These are phyloP conservation scores for Austroboletus olivaceoglutinosus DNA, from an alignment of 1,284 basidiomycete genomes.

Conservation along the genomic window DNA sequence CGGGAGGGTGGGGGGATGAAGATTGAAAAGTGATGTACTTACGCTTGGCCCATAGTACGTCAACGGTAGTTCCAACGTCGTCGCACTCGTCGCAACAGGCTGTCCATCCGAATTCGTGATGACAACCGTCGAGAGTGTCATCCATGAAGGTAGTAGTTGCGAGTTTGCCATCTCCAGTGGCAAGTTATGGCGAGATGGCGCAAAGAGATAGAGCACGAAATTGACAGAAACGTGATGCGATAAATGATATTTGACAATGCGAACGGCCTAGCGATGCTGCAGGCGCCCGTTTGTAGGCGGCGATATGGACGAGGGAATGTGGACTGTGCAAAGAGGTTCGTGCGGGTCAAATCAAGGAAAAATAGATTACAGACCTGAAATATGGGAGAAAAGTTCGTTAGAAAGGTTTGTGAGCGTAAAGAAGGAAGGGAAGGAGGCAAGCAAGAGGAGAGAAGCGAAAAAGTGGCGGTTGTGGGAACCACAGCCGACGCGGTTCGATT, in stretches of 20 bases:
- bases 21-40: conserved; percentile 35
- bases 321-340: conserved; percentile 10
- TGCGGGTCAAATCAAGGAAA: not conserved
- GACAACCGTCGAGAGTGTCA: conserved; percentile 51
- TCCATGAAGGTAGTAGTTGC: conserved; percentile 64
- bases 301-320: conserved; percentile 25
- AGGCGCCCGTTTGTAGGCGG: conserved; percentile 2
- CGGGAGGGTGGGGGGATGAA: not conserved
- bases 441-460: conserved; percentile 9
- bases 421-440: conserved; percentile 3
- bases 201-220: conserved; percentile 4
- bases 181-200: conserved; percentile 4
- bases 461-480: conserved; percentile 18
- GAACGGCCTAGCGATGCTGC: not conserved
- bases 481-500: conserved; percentile 30
- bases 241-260: conserved; percentile 3
- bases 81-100: conserved; percentile 50
- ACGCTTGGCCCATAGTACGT: conserved; percentile 76
- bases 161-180: conserved; percentile 42
- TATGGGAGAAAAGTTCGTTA: conserved; percentile 15
- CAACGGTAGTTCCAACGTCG: conserved; percentile 55
- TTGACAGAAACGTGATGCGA: conserved; percentile 1
- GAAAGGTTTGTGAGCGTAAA: conserved; percentile 8
- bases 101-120: conserved; percentile 50
- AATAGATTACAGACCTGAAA: conserved; percentile 9